phyloP scores from a whole-genome alignment of 2,329 filamentous ascomycete genomes.

The Triangularia verruculosa region DNA sequence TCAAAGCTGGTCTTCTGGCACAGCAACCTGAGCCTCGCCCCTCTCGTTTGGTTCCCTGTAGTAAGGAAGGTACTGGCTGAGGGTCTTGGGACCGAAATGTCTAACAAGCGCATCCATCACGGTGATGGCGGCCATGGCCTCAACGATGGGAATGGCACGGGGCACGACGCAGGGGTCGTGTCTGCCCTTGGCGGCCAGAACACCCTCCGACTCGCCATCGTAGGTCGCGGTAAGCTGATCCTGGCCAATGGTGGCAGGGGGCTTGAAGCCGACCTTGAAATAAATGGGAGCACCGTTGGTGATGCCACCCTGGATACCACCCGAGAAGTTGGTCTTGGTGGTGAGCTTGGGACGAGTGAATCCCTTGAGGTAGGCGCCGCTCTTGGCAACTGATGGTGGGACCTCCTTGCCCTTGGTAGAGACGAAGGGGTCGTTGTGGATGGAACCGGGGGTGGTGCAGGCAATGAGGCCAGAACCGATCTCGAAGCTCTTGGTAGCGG shows the following conservation, averaged over 20 bases:
- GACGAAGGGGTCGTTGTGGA: conserved; percentile 88
- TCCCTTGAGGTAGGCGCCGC: conserved; percentile 29
- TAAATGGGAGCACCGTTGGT: conserved; percentile 91
- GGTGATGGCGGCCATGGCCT: conserved; percentile 86
- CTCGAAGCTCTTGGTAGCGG: conserved; percentile 93
- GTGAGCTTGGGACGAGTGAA: conserved; percentile 56
- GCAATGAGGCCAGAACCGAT: conserved; percentile 87
- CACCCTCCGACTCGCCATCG: conserved; percentile 65
- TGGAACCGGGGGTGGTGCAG: conserved; percentile 80
- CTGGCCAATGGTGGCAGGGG: conserved; percentile 87
- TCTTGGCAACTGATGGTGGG: conserved; percentile 41
- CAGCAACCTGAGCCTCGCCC: background rate
- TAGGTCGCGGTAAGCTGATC: conserved; percentile 82
- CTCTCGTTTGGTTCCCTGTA: background rate
- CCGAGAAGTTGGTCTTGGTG: conserved; percentile 92
- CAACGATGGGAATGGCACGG: conserved; percentile 81
- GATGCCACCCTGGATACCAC: conserved; percentile 93
- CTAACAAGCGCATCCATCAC: conserved; percentile 62
- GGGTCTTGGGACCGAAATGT: background rate
- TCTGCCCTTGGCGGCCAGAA: conserved; percentile 85
- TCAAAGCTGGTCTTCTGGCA: background rate
- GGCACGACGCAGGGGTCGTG: conserved; percentile 94
- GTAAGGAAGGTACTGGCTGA: background rate
- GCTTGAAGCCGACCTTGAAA: conserved; percentile 94
- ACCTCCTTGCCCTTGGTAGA: conserved; percentile 38